Evolutionary conservation across 169 alveolate species (phyloP).

Genomic region (Plasmodium fragile): DNA sequence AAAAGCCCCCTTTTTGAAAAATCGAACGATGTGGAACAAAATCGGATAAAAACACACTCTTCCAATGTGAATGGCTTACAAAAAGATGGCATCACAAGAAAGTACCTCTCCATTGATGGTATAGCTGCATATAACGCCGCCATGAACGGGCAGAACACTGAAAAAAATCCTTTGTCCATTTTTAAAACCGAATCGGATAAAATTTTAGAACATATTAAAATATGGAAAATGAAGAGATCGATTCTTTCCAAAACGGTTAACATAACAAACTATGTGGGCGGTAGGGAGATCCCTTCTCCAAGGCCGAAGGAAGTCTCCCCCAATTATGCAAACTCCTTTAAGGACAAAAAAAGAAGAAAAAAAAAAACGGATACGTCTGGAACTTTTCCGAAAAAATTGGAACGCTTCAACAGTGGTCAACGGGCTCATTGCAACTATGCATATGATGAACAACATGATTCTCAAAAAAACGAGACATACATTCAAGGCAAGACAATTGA

Average conservation of each 20-base stretch:
- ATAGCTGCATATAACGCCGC: neutral
- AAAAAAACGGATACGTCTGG: neutral
- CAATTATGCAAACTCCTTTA: neutral
- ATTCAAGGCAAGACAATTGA: neutral
- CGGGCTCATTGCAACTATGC: neutral
- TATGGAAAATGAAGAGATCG: neutral
- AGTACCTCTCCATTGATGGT: neutral
- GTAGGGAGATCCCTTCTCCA: neutral
- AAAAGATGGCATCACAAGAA: neutral
- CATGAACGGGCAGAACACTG: neutral
- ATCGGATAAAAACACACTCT: neutral
- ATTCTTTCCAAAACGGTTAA: neutral
- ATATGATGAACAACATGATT: neutral
- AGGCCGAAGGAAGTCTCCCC: neutral
- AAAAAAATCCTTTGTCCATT: neutral
- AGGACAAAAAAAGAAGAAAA: neutral
- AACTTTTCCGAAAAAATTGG: neutral
- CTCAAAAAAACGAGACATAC: neutral
- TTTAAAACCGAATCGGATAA: conserved; percentile 4
- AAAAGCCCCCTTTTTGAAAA: neutral
- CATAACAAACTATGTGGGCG: neutral
- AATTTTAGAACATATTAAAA: neutral
- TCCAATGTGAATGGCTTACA: neutral
- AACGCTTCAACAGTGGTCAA: neutral
- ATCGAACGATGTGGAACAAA: neutral